These are phyloP conservation scores for Lagenidium giganteum DNA, from an alignment of 352 stramenopile genomes.

Conservation along the genomic window DNA sequence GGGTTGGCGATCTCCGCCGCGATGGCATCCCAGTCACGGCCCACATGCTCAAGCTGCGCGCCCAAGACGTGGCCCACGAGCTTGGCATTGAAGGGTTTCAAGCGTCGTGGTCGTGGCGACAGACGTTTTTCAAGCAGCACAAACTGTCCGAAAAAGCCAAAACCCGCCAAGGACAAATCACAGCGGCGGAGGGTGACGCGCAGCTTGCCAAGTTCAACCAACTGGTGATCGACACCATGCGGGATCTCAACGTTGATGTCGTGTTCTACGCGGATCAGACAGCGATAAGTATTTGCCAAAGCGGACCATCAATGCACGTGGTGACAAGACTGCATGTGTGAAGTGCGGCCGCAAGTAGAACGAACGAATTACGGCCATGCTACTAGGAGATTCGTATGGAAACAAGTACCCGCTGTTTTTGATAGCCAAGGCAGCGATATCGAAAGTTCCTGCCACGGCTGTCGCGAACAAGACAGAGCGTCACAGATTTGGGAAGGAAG, in stretches of 20 bases:
- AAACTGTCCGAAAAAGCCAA: not conserved
- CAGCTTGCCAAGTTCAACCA: too few relatives aligned
- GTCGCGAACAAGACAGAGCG: too few relatives aligned
- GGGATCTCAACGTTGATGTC: not conserved
- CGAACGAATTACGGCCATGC: slow-evolving; percentile 8
- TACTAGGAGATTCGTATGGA: slow-evolving; percentile 9
- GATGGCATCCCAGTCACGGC: slow-evolving; percentile 4
- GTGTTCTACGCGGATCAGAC: slow-evolving; percentile 8
- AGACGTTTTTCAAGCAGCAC: slow-evolving; percentile 5
- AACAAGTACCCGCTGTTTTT: slow-evolving; percentile 6
- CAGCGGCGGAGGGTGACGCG: not conserved
- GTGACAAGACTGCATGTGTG: slow-evolving; percentile 10
- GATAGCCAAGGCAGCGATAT: too few relatives aligned
- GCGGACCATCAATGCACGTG: slow-evolving; percentile 1
- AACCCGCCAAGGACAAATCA: slow-evolving; percentile 1
- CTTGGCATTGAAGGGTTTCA: not conserved
- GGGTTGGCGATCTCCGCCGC: not conserved
- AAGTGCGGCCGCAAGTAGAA: slow-evolving; percentile 7
- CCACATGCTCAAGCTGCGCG: slow-evolving; percentile 6
- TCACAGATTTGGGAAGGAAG: too few relatives aligned
- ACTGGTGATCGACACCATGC: not conserved
- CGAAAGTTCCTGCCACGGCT: too few relatives aligned
- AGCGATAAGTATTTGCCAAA: slow-evolving; percentile 13
- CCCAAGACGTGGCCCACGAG: not conserved
- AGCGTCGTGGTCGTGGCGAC: not conserved